These are phyloP conservation scores for Pochonia chlamydosporia DNA, from an alignment of 2,329 filamentous ascomycete species.

Conservation along the genomic window DNA sequence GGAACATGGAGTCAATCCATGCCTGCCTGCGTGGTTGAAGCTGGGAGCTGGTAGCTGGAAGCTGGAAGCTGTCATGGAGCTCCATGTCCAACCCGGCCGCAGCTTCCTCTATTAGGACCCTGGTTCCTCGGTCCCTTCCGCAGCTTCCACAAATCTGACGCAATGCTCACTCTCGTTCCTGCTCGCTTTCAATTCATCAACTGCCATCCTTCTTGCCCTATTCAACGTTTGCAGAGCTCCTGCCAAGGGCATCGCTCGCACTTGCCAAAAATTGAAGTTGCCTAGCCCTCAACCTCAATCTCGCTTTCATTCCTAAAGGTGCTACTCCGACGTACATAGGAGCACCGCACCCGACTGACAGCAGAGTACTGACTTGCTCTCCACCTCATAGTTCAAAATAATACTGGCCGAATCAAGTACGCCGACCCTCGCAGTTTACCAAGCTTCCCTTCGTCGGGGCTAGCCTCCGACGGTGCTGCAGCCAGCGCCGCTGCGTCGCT, in stretches of 20 bases:
- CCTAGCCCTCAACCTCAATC: too few species aligned
- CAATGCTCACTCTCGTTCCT: neutral
- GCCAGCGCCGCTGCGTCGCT: constrained; percentile 70
- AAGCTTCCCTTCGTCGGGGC: constrained; percentile 64
- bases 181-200: neutral
- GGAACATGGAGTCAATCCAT: too few species aligned
- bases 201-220: neutral
- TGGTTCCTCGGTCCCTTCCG: neutral
- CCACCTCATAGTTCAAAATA: constrained; percentile 5
- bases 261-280: too few species aligned
- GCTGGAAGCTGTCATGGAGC: neutral
- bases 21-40: neutral
- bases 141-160: neutral
- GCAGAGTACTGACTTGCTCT: too few species aligned
- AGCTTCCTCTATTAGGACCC: neutral
- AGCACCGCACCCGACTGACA: too few species aligned
- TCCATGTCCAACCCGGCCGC: neutral
- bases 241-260: too few species aligned
- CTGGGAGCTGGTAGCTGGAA: neutral
- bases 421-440: constrained; percentile 68
- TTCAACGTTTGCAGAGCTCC: too few species aligned
- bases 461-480: constrained; percentile 51
- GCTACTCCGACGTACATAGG: too few species aligned
- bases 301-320: too few species aligned
- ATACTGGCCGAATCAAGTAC: constrained; percentile 55